phyloP scores from a whole-genome alignment of 345 rosid species.

The Linum lewisii region DNA sequence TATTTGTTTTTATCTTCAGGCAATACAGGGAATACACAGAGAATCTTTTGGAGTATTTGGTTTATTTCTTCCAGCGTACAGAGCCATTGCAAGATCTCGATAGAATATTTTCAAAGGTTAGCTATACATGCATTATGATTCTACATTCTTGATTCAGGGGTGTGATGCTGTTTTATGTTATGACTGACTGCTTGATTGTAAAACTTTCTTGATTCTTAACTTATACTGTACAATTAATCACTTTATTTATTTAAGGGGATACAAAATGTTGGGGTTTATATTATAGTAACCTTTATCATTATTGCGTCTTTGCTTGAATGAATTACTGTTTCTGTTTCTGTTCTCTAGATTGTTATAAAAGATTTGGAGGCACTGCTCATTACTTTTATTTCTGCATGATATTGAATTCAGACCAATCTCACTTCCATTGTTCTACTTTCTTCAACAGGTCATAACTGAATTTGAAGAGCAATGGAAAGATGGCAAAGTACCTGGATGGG shows the following conservation, averaged over 20 bases:
- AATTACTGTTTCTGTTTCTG: background rate
- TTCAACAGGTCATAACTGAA: slow-evolving; percentile 48
- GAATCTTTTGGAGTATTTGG: slow-evolving; percentile 65
- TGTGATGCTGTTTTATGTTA: background rate
- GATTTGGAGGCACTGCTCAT: background rate
- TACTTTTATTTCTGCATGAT: background rate
- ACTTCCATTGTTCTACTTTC: background rate
- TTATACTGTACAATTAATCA: too few relatives aligned
- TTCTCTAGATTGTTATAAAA: background rate
- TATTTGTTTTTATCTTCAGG: slow-evolving; percentile 31
- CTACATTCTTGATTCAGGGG: background rate
- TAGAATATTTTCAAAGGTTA: slow-evolving; percentile 70
- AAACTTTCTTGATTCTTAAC: background rate
- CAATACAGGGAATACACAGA: slow-evolving; percentile 71
- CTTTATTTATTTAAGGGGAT: too few relatives aligned
- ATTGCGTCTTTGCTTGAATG: background rate
- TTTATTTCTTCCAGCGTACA: slow-evolving; percentile 70
- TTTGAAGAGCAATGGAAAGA: slow-evolving; percentile 70
- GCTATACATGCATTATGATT: background rate
- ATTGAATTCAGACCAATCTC: background rate
- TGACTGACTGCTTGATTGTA: background rate
- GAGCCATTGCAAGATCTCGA: slow-evolving; percentile 95
- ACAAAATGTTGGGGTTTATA: too few relatives aligned
- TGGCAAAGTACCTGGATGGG: slow-evolving; percentile 57
- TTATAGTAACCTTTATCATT: too few relatives aligned